Evolutionary conservation across 2,329 filamentous ascomycete genomes (phyloP), one percentile per base, ranked within the genome.

Genomic region (Stenocarpella maydis): DNA sequence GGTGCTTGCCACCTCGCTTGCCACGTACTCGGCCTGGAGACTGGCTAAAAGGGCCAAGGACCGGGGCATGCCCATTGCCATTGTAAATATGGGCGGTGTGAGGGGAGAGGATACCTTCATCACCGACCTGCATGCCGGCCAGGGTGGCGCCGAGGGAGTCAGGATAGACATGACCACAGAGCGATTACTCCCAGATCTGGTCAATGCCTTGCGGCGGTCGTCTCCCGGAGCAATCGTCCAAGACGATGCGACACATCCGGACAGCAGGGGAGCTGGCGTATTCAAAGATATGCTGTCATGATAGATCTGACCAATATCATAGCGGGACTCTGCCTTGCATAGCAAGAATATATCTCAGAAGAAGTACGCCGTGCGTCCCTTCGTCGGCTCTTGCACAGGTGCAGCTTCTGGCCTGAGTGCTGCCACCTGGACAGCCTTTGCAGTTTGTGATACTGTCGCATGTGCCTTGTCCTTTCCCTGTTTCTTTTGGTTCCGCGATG

Each of bases 1-100:
- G 26, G 87, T 98, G 10, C 79, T 98, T 19, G 96, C 95, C 4
- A 98, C 93, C 43, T 97, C 93, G 71, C 85, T 98, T 58, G 96
- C 96, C 7, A 98, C 96, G 0, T 98, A 97, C 79, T 97, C 94
- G 14, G 96, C 96, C 0, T 99, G 94, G 94, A 86, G 95, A 69
- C 80, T 99, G 67, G 94, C 92, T 1, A 95, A 94, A 82, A 85
- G 91, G 70, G 96, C 95, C 37, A 91, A 92, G 74, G 92, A 96
- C 74, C 87, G 90, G 72, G 90, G 90, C 0, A 95, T 97, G 88
- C 91, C 94, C 19, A 92, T 98, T 77, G 95, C 91, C 0, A 90
- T 98, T 50, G 82, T 98, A 69, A 98, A 97, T 76, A 86, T 98
- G 70, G 92, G 93, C n/a, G 92, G 93, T 12, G 90, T 94, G 31